These are phyloP conservation scores for Populus tremula DNA, from an alignment of 345 rosid species.

Conservation along the genomic window DNA sequence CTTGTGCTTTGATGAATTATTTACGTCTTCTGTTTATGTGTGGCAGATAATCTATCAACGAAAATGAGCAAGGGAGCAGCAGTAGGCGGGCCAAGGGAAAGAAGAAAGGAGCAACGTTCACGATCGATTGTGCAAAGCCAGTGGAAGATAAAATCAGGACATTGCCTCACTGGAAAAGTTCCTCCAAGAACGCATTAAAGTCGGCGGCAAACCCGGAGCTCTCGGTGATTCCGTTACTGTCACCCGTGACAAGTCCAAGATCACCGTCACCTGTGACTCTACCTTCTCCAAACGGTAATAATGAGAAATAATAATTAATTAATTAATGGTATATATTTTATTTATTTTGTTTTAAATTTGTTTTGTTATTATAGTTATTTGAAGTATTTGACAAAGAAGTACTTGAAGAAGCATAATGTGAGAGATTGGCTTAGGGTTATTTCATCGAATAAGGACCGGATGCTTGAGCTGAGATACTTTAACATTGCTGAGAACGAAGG, in stretches of 20 bases:
- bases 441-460: constrained; percentile 81
- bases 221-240: constrained; percentile 61
- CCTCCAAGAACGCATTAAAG: constrained; percentile 80
- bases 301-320: too few species aligned
- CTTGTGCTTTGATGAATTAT: background rate
- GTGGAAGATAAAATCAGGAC: constrained; percentile 79
- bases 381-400: constrained; percentile 87
- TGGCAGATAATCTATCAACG: background rate
- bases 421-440: constrained; percentile 94
- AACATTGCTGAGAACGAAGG: constrained; percentile 88
- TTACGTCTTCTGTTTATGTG: background rate
- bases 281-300: constrained; percentile 67
- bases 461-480: constrained; percentile 87
- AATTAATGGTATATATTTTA: background rate
- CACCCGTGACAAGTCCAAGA: constrained; percentile 48
- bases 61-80: constrained; percentile 18
- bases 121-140: constrained; percentile 67
- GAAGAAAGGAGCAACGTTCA: constrained; percentile 61
- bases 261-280: constrained; percentile 54
- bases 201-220: constrained; percentile 79
- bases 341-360: background rate
- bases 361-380: constrained; percentile 47
- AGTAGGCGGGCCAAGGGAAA: constrained; percentile 37
- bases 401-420: constrained; percentile 89
- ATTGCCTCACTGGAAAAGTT: constrained; percentile 74